phyloP scores from a whole-genome alignment of 1,284 basidiomycete species.

The Rhodotorula glutinis region DNA sequence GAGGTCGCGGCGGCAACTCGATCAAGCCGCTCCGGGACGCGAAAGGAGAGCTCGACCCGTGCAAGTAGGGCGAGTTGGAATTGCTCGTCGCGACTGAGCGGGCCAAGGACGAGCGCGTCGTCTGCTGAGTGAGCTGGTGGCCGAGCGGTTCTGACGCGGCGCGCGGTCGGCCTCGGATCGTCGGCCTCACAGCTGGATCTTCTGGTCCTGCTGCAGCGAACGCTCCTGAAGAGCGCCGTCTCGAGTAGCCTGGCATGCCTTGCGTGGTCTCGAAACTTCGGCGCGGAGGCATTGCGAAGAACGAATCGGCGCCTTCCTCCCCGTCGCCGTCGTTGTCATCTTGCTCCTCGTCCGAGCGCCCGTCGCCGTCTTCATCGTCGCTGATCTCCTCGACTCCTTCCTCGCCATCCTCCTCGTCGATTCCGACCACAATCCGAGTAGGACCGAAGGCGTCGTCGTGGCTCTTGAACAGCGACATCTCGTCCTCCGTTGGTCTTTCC shows the following conservation, averaged over 20 bases:
- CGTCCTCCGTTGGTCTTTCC: conserved; percentile 21
- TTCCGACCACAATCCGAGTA: neutral
- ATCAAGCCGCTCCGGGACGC: conserved; percentile 23
- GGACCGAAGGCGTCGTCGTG: conserved; percentile 1
- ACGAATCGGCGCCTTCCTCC: conserved; percentile 3
- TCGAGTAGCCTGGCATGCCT: conserved; percentile 1
- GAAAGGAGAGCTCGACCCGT: conserved; percentile 21
- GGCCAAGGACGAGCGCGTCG: neutral
- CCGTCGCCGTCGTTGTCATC: neutral
- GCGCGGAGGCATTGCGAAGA: neutral
- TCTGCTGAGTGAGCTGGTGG: neutral
- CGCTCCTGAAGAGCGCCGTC: neutral
- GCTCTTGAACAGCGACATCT: conserved; percentile 30
- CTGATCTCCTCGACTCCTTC: neutral
- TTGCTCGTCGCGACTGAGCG: neutral
- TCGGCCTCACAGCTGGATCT: neutral
- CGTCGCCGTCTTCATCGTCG: neutral
- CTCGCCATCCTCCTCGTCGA: neutral
- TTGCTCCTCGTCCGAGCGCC: neutral
- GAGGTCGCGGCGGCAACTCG: conserved; percentile 13
- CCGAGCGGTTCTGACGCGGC: conserved; percentile 21
- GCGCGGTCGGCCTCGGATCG: conserved; percentile 6
- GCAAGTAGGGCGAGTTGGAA: conserved; percentile 4
- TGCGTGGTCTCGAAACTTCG: conserved; percentile 5
- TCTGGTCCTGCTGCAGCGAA: neutral